phyloP scores from a whole-genome alignment of 495 filamentous ascomycete genomes.

The Monascus purpureus region DNA sequence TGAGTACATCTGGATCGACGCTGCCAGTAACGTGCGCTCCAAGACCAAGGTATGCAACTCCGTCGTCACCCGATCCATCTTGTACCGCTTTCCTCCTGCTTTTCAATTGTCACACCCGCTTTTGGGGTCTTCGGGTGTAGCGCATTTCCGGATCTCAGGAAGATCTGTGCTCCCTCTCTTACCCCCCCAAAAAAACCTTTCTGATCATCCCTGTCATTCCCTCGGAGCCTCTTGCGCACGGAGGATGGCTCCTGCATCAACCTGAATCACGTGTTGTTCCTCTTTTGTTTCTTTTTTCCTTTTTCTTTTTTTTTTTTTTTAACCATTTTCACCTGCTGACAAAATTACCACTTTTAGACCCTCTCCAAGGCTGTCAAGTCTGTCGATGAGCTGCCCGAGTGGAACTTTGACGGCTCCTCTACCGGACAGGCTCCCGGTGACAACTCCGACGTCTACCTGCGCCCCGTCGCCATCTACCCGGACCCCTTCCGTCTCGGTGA shows the following conservation, averaged over 20 bases:
- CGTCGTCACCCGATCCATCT: constrained; percentile 1
- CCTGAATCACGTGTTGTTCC: too few species aligned
- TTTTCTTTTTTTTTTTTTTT: too few species aligned
- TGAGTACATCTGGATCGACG: constrained; percentile 98
- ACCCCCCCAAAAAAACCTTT: neutral
- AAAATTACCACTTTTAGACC: constrained; percentile 41
- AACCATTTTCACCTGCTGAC: too few species aligned
- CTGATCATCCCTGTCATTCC: constrained; percentile 22
- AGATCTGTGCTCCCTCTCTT: neutral
- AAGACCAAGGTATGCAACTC: constrained; percentile 82
- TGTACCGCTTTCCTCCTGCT: constrained; percentile 1
- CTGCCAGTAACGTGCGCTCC: constrained; percentile 59
- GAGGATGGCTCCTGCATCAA: constrained; percentile 13
- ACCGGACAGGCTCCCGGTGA: constrained; percentile 88
- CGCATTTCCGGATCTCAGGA: neutral
- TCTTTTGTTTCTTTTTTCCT: too few species aligned
- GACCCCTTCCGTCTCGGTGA: constrained; percentile 76
- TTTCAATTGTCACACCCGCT: neutral
- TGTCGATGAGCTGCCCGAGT: constrained; percentile 82
- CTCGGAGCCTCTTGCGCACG: constrained; percentile 10
- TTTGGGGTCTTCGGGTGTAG: neutral
- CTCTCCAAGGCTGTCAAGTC: constrained; percentile 47
- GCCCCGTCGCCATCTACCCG: constrained; percentile 78
- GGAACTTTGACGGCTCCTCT: constrained; percentile 98
- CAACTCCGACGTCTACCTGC: constrained; percentile 97